Evolutionary conservation across 768 basidiomycete genomes (phyloP), one percentile per base, ranked within the genome.

Genomic region (Amanita rimosa): DNA sequence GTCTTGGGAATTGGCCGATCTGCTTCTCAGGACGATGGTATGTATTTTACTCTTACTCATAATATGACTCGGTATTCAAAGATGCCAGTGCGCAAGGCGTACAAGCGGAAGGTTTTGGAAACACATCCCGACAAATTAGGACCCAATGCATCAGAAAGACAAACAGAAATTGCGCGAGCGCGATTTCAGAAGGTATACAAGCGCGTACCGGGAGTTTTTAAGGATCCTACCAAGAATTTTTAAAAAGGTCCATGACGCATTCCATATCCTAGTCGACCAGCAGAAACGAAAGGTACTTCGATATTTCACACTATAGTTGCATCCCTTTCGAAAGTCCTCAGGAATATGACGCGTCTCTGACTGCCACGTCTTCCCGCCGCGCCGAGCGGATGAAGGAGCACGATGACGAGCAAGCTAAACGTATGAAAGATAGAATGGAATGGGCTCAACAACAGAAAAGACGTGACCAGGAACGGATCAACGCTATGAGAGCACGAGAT

Each of bases 111-210:
- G 55, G 81, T 76, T 8, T 67, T 85, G 22, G 79, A 81, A 60
- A 85, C 84, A 1, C 83, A 85, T 58, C 83, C 83, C 8, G 83
- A 85, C 55, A 84, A 83, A 55, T 73, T 84, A 41, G 75, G 75
- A 9, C 78, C 72, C 33, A 62, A 62, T 26, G 75, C 76, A 6
- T 73, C 64, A 37, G 70, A 72, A 38, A 63, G 68, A 49, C 74
- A 76, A 51, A 78, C 74, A 57, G 68, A 71, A 48, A 66, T 58
- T 16, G 77, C 82, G 6, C 75, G 76, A 56, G 69, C 70, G 34
- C 72, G 70, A 52, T 85, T 85, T 55, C 79, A 75, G 57, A 69
- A 72, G 69, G 83, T 83, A 49, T 17, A 14, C 29, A 29, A 33
- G 16, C 31, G n/a, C 16, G 19, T 19, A 16, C 16, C 21, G 11